These are phyloP conservation scores for Hyphodiscus sp. DNA, from an alignment of 2,329 filamentous ascomycete species.

Conservation along the genomic window DNA sequence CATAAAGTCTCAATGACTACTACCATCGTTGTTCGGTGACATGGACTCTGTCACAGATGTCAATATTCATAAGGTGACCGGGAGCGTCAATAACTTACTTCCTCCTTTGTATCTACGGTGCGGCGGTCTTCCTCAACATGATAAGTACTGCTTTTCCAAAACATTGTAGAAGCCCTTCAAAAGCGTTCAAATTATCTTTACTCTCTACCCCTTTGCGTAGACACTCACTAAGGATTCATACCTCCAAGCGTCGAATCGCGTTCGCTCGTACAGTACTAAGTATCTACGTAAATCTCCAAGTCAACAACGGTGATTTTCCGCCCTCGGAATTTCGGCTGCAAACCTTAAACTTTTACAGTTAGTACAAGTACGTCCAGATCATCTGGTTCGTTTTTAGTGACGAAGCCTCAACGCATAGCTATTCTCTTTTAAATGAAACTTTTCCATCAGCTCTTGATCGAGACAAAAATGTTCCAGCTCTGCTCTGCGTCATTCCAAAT, in stretches of 20 bases:
- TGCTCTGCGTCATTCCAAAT: neutral
- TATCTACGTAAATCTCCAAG: neutral
- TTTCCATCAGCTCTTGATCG: too few relatives aligned
- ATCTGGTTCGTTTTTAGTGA: too few relatives aligned
- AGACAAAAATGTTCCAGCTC: too few relatives aligned
- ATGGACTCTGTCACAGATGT: conserved; percentile 12
- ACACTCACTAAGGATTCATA: neutral
- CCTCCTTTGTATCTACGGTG: conserved; percentile 15
- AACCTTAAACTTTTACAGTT: too few relatives aligned
- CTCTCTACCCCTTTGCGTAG: neutral
- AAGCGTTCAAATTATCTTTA: neutral
- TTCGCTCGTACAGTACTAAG: neutral
- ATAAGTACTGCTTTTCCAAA: neutral
- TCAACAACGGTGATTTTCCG: neutral
- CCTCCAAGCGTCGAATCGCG: neutral
- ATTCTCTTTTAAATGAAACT: too few relatives aligned
- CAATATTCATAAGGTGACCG: neutral
- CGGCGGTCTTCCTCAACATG: conserved; percentile 7
- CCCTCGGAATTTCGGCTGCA: neutral
- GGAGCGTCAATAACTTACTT: conserved; percentile 7
- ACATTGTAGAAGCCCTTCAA: neutral
- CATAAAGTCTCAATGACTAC: neutral
- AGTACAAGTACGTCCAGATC: too few relatives aligned
- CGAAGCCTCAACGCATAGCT: too few relatives aligned
- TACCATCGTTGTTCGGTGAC: conserved; percentile 17